Evolutionary conservation across 1,139 yeast genomes (phyloP), one percentile per base, ranked within the genome.

Genomic region (Geotrichum restrictum): DNA sequence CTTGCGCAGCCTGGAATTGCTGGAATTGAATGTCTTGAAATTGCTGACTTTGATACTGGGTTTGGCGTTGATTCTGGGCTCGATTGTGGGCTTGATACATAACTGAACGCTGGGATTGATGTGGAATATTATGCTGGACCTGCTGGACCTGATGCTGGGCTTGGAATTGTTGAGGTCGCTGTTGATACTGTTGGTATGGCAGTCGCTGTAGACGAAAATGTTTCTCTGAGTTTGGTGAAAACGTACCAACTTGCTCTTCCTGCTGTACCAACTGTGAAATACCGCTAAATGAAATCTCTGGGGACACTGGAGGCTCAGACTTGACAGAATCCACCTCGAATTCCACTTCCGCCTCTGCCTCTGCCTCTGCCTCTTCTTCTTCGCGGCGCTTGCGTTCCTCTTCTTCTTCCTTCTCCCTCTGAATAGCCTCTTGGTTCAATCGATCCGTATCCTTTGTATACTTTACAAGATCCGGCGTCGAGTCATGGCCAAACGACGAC

Each of bases 381-480:
- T 4, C 36, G 5, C 36, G 6, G 36, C 36, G 3, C 16, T 13
- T 11, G 36, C 36, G 3, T 13, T 13, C 36, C 5, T 11, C 36
- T 6, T 5, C 16, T 13, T 33, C 36, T 11, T 33, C 36, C 36
- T 33, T 14, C 21, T 36, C 39, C 29, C 29, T 5, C 29, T 24
- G 29, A 24, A 24, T 24, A 5, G 29, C 29, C n/a, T 51, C 51
- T 21, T 45, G 50, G 34, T 51, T 46, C 16, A 45, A 21, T 16
- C 48, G 33, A 14, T 51, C 54, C 1, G 54, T 51, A 14, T 51
- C 48, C 43, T 51, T 40, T 7, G 47, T 46, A 29, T 51, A 51
- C 36, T 39, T 21, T 2, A 33, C 44, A 8, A 51, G 32, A 14
- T 44, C 53, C 39, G 37, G 36, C n/a, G 18, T 31, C 6, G 34